phyloP scores from a whole-genome alignment of 139 green algal species.

The Coelastrella sp. region DNA sequence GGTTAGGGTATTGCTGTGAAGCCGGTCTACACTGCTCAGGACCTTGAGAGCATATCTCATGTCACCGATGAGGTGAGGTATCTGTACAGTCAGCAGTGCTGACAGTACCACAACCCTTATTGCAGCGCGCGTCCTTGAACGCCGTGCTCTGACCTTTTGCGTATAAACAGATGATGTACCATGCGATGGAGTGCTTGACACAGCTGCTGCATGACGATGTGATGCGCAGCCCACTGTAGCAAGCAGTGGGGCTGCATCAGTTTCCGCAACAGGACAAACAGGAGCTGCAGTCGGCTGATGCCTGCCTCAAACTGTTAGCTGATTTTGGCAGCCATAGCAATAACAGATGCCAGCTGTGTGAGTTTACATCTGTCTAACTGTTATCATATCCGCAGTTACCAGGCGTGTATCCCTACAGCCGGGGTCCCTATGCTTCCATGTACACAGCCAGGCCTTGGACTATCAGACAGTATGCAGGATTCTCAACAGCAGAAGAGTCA shows the following conservation, averaged over 20 bases:
- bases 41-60: slow-evolving; percentile 48
- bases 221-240: too few relatives aligned
- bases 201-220: too few relatives aligned
- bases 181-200: background rate
- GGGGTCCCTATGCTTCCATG: slow-evolving; percentile 78
- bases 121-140: too few relatives aligned
- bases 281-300: too few relatives aligned
- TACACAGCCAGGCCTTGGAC: slow-evolving; percentile 80
- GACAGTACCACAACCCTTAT: background rate
- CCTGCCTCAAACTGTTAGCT: too few relatives aligned
- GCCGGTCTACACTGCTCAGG: slow-evolving; percentile 65
- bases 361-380: background rate
- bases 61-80: slow-evolving; percentile 47
- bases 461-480: slow-evolving; percentile 84
- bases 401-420: slow-evolving; percentile 73
- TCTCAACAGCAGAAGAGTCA: slow-evolving; percentile 83
- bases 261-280: too few relatives aligned
- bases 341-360: too few relatives aligned
- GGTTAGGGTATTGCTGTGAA: slow-evolving; percentile 61
- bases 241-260: too few relatives aligned
- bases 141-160: too few relatives aligned
- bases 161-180: background rate
- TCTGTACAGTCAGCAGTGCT: background rate
- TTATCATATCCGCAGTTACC: slow-evolving; percentile 54
- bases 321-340: too few relatives aligned